phyloP scores from a whole-genome alignment of 352 stramenopile genomes.

The Phytophthora hybrid region DNA sequence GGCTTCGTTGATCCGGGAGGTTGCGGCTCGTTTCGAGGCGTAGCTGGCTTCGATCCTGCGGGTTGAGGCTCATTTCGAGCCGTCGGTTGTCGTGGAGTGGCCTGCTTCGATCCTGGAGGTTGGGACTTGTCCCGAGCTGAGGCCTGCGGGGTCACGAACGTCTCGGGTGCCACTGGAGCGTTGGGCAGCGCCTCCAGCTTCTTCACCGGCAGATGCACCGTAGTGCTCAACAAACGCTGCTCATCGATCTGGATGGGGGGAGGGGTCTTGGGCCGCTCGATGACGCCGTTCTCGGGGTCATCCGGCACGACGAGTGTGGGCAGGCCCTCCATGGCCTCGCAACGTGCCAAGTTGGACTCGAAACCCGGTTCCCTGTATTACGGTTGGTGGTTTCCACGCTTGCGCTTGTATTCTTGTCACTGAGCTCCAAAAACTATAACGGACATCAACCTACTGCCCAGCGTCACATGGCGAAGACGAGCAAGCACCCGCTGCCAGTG shows the following conservation, averaged over 20 bases:
- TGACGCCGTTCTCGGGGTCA: conserved; percentile 67
- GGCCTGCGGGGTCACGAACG: conserved; percentile 9
- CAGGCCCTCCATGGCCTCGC: conserved; percentile 36
- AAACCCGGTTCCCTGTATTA: conserved; percentile 1
- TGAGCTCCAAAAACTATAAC: conserved; percentile 24
- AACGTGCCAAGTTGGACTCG: conserved; percentile 14
- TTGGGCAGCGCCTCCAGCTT: conserved; percentile 32
- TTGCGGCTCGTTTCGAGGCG: conserved; percentile 17
- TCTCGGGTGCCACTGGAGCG: conserved; percentile 29
- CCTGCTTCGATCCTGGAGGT: conserved; percentile 15
- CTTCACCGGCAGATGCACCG: conserved; percentile 26
- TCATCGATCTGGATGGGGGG: conserved; percentile 51
- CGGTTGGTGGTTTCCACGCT: conserved; percentile 13
- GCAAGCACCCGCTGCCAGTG: background rate
- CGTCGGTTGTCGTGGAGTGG: conserved; percentile 23
- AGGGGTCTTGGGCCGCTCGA: conserved; percentile 71
- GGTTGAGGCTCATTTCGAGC: conserved; percentile 20
- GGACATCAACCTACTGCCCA: conserved; percentile 9
- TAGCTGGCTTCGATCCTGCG: conserved; percentile 29
- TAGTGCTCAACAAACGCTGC: conserved; percentile 29
- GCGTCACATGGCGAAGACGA: conserved; percentile 17
- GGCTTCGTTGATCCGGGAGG: conserved; percentile 18
- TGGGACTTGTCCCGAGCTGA: conserved; percentile 7
- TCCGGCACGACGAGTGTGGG: conserved; percentile 78
- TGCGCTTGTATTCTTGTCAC: conserved; percentile 20